Percentiles rank a stretch among this genome's conserved stretches.
Evolutionary conservation across 2,329 filamentous ascomycete genomes (phyloP).

Genomic region (Aquanectria penicillioides): DNA sequence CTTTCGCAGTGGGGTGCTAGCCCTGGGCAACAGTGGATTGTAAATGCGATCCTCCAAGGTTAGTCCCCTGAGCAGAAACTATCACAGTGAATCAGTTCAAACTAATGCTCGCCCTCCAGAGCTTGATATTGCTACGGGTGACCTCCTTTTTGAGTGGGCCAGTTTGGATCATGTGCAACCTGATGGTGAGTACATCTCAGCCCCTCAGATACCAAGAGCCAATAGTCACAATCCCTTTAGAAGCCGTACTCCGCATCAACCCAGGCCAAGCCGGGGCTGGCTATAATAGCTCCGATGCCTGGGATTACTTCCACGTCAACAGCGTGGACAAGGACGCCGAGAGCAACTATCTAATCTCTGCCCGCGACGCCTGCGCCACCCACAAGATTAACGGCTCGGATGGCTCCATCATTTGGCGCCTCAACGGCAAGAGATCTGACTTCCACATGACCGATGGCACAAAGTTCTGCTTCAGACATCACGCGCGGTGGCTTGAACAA

Average conservation of each 20-base stretch:
- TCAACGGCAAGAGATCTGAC: conserved; percentile 58
- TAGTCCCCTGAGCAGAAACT: too few relatives aligned
- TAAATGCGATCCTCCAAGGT: conserved; percentile 65
- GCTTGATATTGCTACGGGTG: conserved; percentile 60
- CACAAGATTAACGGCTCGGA: conserved; percentile 58
- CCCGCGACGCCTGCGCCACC: conserved; percentile 59
- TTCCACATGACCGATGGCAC: conserved; percentile 48
- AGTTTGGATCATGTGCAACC: conserved; percentile 42
- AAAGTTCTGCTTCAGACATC: conserved; percentile 63
- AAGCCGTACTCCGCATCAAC: conserved; percentile 57
- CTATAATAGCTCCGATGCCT: conserved; percentile 48
- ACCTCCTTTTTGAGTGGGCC: conserved; percentile 60
- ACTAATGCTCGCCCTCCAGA: conserved; percentile 44
- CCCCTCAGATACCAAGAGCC: not conserved
- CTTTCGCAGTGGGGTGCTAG: conserved; percentile 57
- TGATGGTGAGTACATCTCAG: conserved; percentile 31
- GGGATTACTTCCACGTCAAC: conserved; percentile 70
- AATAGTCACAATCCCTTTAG: too few relatives aligned
- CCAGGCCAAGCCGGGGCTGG: conserved; percentile 51
- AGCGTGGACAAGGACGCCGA: conserved; percentile 61
- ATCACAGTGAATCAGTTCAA: not conserved
- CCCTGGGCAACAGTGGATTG: conserved; percentile 64
- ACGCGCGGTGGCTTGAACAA: conserved; percentile 56
- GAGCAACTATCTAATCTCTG: conserved; percentile 63
- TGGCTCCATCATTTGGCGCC: conserved; percentile 62